phyloP scores from a whole-genome alignment of 768 basidiomycete species.

The Cystobasidium tubakii region DNA sequence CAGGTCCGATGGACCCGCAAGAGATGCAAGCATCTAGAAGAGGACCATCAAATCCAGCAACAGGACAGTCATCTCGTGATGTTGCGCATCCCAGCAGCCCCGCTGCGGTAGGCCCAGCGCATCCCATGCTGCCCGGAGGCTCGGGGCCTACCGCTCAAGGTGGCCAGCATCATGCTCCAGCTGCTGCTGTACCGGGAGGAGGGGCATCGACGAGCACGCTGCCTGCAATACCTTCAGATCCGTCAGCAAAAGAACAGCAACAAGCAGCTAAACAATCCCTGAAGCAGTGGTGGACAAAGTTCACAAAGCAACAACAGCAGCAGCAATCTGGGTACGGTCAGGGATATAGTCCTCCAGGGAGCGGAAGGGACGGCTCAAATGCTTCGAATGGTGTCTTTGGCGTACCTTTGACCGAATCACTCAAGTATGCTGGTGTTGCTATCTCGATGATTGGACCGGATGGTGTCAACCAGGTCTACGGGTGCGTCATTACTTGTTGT shows the following conservation, averaged over 20 bases:
- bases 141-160: not conserved
- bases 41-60: not conserved
- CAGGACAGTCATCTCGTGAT: not conserved
- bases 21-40: not conserved
- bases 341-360: not conserved
- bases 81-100: not conserved
- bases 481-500: constrained; percentile 44
- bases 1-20: not conserved
- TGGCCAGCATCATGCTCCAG: not conserved
- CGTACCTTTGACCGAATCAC: constrained; percentile 71
- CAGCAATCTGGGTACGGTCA: not conserved
- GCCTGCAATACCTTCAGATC: constrained; percentile 13
- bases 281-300: constrained; percentile 29
- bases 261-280: constrained; percentile 20
- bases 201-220: not conserved
- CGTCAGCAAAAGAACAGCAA: constrained; percentile 16
- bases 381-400: constrained; percentile 63
- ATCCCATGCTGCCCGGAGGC: too few relatives aligned
- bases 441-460: constrained; percentile 77
- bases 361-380: not conserved
- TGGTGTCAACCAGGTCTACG: constrained; percentile 48
- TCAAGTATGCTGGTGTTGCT: constrained; percentile 82
- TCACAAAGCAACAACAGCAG: constrained; percentile 21
- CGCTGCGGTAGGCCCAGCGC: too few relatives aligned
- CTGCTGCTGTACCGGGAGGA: not conserved